Evolutionary conservation across 495 filamentous ascomycete genomes (phyloP).

Genomic region (Podospora pseudocomata): DNA sequence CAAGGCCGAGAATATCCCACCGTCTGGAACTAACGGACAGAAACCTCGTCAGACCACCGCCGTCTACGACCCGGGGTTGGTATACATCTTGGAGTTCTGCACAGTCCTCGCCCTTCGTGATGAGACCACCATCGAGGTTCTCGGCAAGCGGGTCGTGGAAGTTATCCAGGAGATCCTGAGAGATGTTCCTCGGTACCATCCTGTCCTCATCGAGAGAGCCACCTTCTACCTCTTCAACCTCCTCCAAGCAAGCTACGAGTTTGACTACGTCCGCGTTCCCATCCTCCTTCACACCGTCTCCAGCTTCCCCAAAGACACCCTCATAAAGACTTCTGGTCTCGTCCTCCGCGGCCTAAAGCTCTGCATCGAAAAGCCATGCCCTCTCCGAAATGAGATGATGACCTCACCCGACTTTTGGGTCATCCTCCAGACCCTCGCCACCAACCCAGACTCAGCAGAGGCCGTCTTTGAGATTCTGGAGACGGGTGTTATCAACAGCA

Average conservation of each 20-base stretch:
- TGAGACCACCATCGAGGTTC: constrained; percentile 58
- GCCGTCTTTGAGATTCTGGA: constrained; percentile 82
- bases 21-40: constrained; percentile 55
- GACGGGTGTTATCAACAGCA: constrained; percentile 56
- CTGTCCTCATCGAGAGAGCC: constrained; percentile 73
- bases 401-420: constrained; percentile 98
- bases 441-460: constrained; percentile 62
- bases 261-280: constrained; percentile 87
- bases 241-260: constrained; percentile 81
- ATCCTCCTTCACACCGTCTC: constrained; percentile 89
- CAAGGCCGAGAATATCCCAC: constrained; percentile 70
- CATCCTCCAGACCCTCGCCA: constrained; percentile 72
- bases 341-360: constrained; percentile 73
- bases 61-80: constrained; percentile 79
- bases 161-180: constrained; percentile 77
- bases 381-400: constrained; percentile 84
- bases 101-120: constrained; percentile 82
- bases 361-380: constrained; percentile 71
- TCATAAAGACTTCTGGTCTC: constrained; percentile 70
- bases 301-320: constrained; percentile 69
- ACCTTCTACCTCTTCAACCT: constrained; percentile 83
- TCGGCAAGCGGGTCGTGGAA: constrained; percentile 76
- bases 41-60: constrained; percentile 50
- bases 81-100: constrained; percentile 84
- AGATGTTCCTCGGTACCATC: constrained; percentile 72